Percentiles rank a stretch among this genome's conserved stretches.
These are phyloP conservation scores for Phytophthora melonis DNA, from an alignment of 352 stramenopile species.

Conservation along the genomic window DNA sequence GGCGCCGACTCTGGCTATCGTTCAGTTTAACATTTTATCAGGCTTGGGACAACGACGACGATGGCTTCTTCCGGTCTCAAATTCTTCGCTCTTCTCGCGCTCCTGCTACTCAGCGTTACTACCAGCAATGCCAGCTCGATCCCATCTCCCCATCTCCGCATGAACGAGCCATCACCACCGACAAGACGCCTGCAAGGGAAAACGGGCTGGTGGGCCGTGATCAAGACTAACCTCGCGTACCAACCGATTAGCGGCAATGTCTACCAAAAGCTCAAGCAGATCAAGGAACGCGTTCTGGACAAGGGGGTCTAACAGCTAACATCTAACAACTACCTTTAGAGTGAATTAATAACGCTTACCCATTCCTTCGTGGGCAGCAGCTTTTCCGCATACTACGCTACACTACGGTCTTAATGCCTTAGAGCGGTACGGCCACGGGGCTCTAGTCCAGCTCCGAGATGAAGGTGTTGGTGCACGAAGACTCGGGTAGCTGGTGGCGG, in stretches of 20 bases:
- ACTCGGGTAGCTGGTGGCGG: constrained; percentile 25
- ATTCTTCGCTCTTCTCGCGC: constrained; percentile 10
- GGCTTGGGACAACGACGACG: too few relatives aligned
- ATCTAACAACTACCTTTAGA: neutral
- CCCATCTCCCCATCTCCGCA: neutral
- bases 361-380: constrained; percentile 3
- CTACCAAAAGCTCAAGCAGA: constrained; percentile 13
- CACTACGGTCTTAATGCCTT: constrained; percentile 14
- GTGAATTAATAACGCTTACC: neutral
- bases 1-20: neutral
- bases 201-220: neutral
- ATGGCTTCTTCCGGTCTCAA: constrained; percentile 15
- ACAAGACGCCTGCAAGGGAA: constrained; percentile 1
- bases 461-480: constrained; percentile 13
- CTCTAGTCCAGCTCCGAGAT: constrained; percentile 44
- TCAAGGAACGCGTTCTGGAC: neutral
- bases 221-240: neutral
- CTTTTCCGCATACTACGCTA: constrained; percentile 10
- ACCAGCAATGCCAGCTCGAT: neutral
- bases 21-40: constrained; percentile 3
- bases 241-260: constrained; percentile 10
- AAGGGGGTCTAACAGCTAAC: neutral
- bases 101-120: neutral
- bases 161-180: neutral
- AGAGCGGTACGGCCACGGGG: neutral